Evolutionary conservation across 768 basidiomycete species (phyloP), one percentile per base, ranked within the genome.

Genomic region (Russula lepida): DNA sequence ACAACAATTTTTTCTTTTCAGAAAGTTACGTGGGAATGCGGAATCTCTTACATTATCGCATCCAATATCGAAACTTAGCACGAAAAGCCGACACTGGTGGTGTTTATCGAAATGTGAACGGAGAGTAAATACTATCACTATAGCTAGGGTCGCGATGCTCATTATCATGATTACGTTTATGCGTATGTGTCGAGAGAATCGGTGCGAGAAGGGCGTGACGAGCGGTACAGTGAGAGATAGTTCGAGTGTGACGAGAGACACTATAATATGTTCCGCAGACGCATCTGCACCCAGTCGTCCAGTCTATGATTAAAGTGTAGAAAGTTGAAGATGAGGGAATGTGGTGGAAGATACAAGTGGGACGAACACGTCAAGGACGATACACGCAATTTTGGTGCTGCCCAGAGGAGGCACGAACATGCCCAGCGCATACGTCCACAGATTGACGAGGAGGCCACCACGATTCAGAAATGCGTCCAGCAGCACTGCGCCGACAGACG

Each of bases 251-350:
- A 90, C 81, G 33, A 95, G 81, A 3, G 84, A 83, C 0, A 91
- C 94, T 37, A 98, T 88, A 68, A 98, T 86, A 69, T 88, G 83
- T 64, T 98, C 95, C 1, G 86, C 85, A 0, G 95, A 95, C 0
- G 88, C 91, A 43, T 89, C 86, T 37, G 78, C 80, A 35, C 92
- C 91, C 51, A 88, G 82, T 8, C 92, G 83, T 23, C 94, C 94
- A 0, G 89, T 92, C 88, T 90, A 44, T 9, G 3, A 21, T 21
- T 21, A 21, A 11, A 44, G 12, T 37, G 6, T 37, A 17, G 35
- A 17, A 17, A 6, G 6, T 43, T 19, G 11, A 44, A 12, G 21
- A 43, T 1, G 5, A 19, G 19, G 19, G 17, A n/a, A 43, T 43
- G n/a, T n/a, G 2, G 8, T n/a, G 17, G 23, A 15, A 73, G 81